Evolutionary conservation across 805 yeast genomes (phyloP).

Genomic region (Candida easanensis): DNA sequence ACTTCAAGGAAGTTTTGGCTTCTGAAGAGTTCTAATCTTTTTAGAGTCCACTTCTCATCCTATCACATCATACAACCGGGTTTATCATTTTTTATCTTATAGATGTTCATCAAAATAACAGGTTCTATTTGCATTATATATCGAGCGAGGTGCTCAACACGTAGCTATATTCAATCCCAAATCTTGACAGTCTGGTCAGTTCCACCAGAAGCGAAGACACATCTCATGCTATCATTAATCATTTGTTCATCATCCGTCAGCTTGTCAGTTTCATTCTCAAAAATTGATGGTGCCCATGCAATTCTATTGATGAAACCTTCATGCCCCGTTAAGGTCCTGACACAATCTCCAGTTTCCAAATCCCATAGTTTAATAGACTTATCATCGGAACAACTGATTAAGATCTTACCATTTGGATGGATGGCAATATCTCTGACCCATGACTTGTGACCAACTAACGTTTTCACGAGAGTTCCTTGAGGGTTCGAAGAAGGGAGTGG

Average conservation of each 20-base stretch:
- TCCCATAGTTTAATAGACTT: conserved; percentile 79
- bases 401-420: conserved; percentile 73
- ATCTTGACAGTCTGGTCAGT: conserved; percentile 89
- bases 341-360: conserved; percentile 44
- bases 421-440: conserved; percentile 75
- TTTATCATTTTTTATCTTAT: not conserved
- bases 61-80: too few species aligned
- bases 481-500: conserved; percentile 60
- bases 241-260: conserved; percentile 27
- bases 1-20: conserved; percentile 41
- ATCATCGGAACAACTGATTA: conserved; percentile 79
- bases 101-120: not conserved
- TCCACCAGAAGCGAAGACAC: conserved; percentile 86
- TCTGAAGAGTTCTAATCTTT: conserved; percentile 1
- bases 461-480: conserved; percentile 55
- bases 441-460: conserved; percentile 72
- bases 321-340: conserved; percentile 56
- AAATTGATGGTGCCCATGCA: conserved; percentile 47
- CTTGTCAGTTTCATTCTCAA: conserved; percentile 27
- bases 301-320: conserved; percentile 74
- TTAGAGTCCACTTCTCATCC: not conserved
- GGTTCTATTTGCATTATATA: not conserved
- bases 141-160: too few species aligned
- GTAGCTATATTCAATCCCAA: conserved; percentile 54
- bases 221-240: conserved; percentile 50